Base-by-base conservation (phyloP, 2,329 filamentous ascomycete species). In the Apiospora hydei region DNA sequence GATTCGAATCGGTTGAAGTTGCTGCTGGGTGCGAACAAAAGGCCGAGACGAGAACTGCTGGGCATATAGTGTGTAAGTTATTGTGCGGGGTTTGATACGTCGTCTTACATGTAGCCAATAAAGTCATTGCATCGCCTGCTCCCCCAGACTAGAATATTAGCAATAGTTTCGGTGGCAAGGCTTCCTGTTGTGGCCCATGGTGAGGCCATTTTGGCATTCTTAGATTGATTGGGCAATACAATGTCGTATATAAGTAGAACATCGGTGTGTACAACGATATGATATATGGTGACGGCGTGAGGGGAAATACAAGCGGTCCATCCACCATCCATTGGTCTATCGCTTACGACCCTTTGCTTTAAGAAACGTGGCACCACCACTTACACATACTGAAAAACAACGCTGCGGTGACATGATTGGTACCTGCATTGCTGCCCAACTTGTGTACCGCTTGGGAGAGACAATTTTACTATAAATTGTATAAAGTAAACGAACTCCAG, bases 341-440 rank as follows among this genome's bases (percentile, higher is more conserved):
- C 10, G 57, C 18, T 64, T 64, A n/a, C 24, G 34, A 64, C 34
- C 13, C 21, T 24, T 21, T 21, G 57, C 41, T 34, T 21, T n/a
- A 18, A 64, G 57, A 38, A 64, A 64, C 57, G 57, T 64, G 57
- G 57, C 57, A 64, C 57, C 57, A 64, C 34, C 57, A 64, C 57
- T 41, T n/a, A n/a, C 34, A n/a, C 18, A 64, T 41, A 14, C 30
- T 16, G 30, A 64, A 64, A 64, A 64, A 18, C 34, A 64, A 64
- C 34, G 18, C 57, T 64, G 57, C 30, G 21, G 18, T n/a, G 18
- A 34, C 21, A 64, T 64, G 34, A 64, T 64, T 64, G 57, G 57
- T 64, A 64, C 30, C 30, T 64, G 57, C 57, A 10, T 64, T 64
- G 57, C 8, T 41, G 57, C 57, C 57, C 57, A 64, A 64, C 30